Base-by-base conservation (phyloP, 2,329 filamentous ascomycete species). In the Nigrospora sphaerica region DNA sequence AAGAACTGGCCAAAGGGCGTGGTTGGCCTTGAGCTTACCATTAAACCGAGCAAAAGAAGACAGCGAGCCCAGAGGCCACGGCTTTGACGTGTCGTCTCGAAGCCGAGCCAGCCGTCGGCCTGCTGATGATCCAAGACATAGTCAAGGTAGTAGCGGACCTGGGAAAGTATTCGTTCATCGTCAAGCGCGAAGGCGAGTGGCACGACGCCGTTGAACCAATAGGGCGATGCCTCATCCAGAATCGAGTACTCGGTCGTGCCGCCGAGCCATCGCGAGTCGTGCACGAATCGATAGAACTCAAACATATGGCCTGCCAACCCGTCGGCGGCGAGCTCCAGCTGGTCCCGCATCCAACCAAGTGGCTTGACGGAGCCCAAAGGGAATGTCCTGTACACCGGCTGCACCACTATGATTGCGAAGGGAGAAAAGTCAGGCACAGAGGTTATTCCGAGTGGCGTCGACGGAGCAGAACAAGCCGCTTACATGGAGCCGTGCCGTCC, bases 121-220 rank as follows among this genome's bases (percentile, higher is more conserved):
- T 68, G 66, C 47, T 79, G 75, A 42, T 67, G 63, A 6, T 62
- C 60, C n/a, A 81, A 59, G 2, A 78, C 65, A 50, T 73, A 71
- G 44, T 73, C 61, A 6, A 73, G 57, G 31, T 69, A 69, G 6
- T 60, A 50, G 16, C 67, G 63, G 9, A 76, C 70, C 49, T 81
- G 76, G 0, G 51, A 53, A 51, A 76, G 74, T n/a, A 81, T 60
- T 6, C 70, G 60, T 3, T 61, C 52, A 54, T 80, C 71, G 43
- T 75, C 64, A 5, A 76, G 57, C 0, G 60, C 61, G 49, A 74
- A 81, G 1, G 78, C 75, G 19, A 81, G 65, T 16, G 78, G 75
- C 2, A 81, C 76, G 1, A 80, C 62, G 4, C 70, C 73, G 52
- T 81, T 80, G 54, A 78, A 74, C 74, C 77, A 81, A 56, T 80